phyloP scores from a whole-genome alignment of 345 rosid species.

The Adansonia digitata region DNA sequence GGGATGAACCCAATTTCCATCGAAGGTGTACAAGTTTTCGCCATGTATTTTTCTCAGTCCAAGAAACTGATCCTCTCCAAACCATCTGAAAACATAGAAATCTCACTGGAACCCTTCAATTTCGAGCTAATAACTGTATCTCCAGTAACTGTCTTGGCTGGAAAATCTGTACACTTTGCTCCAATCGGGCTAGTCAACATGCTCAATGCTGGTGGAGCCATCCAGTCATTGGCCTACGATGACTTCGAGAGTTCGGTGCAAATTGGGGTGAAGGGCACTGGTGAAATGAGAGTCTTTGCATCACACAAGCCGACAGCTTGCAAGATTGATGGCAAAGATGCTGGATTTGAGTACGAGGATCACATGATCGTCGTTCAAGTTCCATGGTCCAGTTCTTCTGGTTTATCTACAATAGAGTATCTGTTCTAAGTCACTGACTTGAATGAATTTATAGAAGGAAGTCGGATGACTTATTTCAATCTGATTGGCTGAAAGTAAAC shows the following conservation, averaged over 20 bases:
- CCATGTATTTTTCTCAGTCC: slow-evolving; percentile 62
- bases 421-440: slow-evolving; percentile 33
- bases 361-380: slow-evolving; percentile 50
- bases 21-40: slow-evolving; percentile 53
- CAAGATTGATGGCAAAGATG: slow-evolving; percentile 55
- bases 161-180: slow-evolving; percentile 53
- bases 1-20: slow-evolving; percentile 64
- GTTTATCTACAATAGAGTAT: slow-evolving; percentile 43
- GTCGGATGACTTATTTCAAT: background rate
- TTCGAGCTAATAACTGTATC: slow-evolving; percentile 84
- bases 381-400: slow-evolving; percentile 56
- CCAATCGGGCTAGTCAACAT: slow-evolving; percentile 81
- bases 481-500: background rate
- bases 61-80: slow-evolving; percentile 61
- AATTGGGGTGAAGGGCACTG: slow-evolving; percentile 60
- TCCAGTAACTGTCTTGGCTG: slow-evolving; percentile 41
- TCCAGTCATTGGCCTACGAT: slow-evolving; percentile 40
- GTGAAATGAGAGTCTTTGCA: slow-evolving; percentile 68
- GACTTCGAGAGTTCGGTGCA: slow-evolving; percentile 25
- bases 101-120: slow-evolving; percentile 68
- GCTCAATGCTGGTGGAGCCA: slow-evolving; percentile 89
- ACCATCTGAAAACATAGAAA: slow-evolving; percentile 40
- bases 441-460: background rate
- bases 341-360: slow-evolving; percentile 47
- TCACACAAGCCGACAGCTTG: slow-evolving; percentile 60